Evolutionary conservation across 1,284 basidiomycete species (phyloP).

Genomic region (Termitomyces sp.): DNA sequence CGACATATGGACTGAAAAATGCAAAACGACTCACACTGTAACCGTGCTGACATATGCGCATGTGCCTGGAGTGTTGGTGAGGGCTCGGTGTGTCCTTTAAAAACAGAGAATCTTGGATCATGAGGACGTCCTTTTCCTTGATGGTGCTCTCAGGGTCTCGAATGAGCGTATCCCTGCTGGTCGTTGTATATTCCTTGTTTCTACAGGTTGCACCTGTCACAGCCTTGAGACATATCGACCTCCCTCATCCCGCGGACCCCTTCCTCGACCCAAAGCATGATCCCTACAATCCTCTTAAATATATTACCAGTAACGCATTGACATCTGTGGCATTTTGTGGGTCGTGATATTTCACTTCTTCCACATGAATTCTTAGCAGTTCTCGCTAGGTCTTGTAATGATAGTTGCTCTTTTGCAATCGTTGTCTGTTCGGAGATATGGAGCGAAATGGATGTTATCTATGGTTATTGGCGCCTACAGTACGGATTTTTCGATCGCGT

Average conservation of each 20-base stretch:
- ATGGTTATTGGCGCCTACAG: constrained; percentile 65
- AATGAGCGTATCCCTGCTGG: not conserved
- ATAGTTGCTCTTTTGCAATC: constrained; percentile 49
- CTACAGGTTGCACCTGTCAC: not conserved
- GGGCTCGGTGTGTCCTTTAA: not conserved
- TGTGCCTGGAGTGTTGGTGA: not conserved
- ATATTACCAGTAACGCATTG: constrained; percentile 55
- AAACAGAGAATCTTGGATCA: not conserved
- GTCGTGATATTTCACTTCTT: not conserved
- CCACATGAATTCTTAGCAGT: not conserved
- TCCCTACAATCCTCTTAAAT: constrained; percentile 51
- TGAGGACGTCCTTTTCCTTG: not conserved
- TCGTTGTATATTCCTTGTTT: not conserved
- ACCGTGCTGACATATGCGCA: not conserved
- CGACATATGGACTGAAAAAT: no score
- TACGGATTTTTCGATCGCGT: constrained; percentile 23
- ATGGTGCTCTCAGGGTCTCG: not conserved
- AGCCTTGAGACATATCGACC: constrained; percentile 1
- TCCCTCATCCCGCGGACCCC: constrained; percentile 36
- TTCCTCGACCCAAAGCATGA: constrained; percentile 51
- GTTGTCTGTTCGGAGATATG: constrained; percentile 41
- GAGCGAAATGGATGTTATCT: constrained; percentile 57
- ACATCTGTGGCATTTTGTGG: constrained; percentile 53
- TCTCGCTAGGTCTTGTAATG: constrained; percentile 41
- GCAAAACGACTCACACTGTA: not conserved